Evolutionary conservation across 176 grass and related monocot species (phyloP), one percentile per base, ranked within the genome.

Genomic region (Avena insularis): DNA sequence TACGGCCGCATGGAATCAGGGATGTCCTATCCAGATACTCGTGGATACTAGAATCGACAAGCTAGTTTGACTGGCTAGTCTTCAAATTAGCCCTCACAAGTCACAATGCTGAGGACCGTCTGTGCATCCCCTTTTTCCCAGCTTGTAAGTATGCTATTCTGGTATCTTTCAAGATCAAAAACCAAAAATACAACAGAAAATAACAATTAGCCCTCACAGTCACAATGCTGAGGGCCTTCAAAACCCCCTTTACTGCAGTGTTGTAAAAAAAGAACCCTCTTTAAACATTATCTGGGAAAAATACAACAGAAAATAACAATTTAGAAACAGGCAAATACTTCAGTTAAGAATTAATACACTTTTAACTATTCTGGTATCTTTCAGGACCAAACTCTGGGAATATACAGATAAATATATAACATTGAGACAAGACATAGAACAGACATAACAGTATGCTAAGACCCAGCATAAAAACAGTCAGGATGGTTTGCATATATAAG

Each of bases 381-480:
- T 75, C 13, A 16, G 47, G 58, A 60, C 35, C 77, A 60, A 55
- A 58, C 20, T 60, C 76, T 38, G 3, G 54, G 11, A 58, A 60
- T 35, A 79, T 79, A 59, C 11, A 60, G 35, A 43, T 60, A 20
- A 40, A 21, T 79, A 60, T 43, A 79, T 60, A 45, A 79, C 54
- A 59, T 40, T 38, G n/a, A 38, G 35, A 56, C 17, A 79, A 23
- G 19, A 10, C 7, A 78, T 43, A 43, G 23, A 79, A 79, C 33
- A 79, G 33, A 62, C 43, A 79, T 43, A 62, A 27, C 6, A 25
- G 36, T 48, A 80, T 48, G n/a, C 14, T 6, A 25, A 63, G 12
- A 80, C 40, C 40, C 12, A 61, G 35, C 20, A 45, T 79, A 79
- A 60, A 79, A 25, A 47, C 8, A 79, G 43, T 48, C 60, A 49